A percentile compares a stretch with the other conserved stretches of the same genome.
phyloP scores from a whole-genome alignment of 768 basidiomycete genomes.

The Suillus weaverae region DNA sequence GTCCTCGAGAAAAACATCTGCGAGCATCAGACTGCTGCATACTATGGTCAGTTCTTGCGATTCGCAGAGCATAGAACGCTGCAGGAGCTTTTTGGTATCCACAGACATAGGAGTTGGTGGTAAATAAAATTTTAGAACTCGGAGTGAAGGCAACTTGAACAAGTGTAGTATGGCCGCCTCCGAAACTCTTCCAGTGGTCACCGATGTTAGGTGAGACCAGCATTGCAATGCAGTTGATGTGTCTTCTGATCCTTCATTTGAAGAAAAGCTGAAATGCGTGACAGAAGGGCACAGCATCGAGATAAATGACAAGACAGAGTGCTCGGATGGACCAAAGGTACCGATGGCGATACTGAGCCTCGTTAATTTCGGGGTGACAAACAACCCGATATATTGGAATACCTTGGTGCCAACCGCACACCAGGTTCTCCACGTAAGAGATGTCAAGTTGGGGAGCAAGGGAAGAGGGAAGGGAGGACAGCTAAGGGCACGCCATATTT shows the following conservation, averaged over 20 bases:
- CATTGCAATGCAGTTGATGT: not conserved
- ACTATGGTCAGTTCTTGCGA: not conserved
- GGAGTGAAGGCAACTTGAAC: not conserved
- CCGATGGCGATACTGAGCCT: not conserved
- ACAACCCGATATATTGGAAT: not conserved
- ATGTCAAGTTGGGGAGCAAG: no score
- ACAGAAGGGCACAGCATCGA: not conserved
- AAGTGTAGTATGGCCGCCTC: not conserved
- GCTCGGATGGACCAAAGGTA: not conserved
- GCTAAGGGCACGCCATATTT: no score
- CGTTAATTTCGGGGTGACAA: not conserved
- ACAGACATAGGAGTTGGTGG: not conserved
- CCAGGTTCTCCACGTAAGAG: not conserved
- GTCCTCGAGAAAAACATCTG: not conserved
- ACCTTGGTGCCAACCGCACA: rapidly evolving
- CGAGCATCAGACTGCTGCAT: not conserved
- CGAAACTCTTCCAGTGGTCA: not conserved
- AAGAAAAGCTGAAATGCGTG: not conserved
- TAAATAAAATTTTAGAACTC: not conserved
- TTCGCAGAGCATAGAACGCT: not conserved
- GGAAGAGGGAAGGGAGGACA: no score
- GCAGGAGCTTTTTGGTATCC: not conserved
- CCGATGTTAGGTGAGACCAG: not conserved
- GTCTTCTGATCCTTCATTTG: not conserved
- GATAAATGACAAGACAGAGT: not conserved